Evolutionary conservation across 176 grass and related monocot genomes (phyloP).

Genomic region (Stipa capillata): DNA sequence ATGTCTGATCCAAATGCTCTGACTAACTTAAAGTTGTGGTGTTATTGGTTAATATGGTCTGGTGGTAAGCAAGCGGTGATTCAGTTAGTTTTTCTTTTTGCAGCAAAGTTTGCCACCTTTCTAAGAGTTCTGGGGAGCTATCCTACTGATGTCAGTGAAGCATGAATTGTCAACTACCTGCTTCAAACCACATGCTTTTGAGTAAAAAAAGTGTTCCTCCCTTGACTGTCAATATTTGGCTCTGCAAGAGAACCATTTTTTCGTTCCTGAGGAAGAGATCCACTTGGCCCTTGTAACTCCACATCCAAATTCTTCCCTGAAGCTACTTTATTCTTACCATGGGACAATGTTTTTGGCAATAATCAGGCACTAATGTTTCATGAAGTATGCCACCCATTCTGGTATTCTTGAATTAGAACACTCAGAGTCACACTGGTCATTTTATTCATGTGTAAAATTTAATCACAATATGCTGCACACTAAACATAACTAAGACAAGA

Average conservation of each 20-base stretch:
- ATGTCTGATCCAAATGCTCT: constrained; percentile 86
- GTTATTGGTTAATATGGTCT: neutral
- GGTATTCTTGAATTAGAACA: neutral
- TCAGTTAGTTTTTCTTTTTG: neutral
- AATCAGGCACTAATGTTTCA: neutral
- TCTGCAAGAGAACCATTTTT: neutral
- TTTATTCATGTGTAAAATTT: neutral
- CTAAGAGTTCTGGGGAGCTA: constrained; percentile 80
- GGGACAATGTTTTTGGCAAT: neutral
- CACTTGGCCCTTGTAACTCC: neutral
- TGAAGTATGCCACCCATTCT: neutral
- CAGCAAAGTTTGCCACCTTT: constrained; percentile 59
- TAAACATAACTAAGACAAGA: neutral
- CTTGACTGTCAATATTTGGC: neutral
- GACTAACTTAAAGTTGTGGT: constrained; percentile 58
- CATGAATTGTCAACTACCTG: constrained; percentile 16
- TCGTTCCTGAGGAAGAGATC: neutral
- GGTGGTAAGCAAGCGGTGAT: neutral
- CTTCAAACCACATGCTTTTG: neutral
- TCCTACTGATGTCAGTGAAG: constrained; percentile 53
- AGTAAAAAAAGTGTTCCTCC: neutral
- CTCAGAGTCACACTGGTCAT: neutral
- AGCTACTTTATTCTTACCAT: neutral
- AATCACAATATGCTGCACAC: neutral
- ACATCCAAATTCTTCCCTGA: neutral